Evolutionary conservation across 352 stramenopile species (phyloP), one percentile per base, ranked within the genome.

Genomic region (Globisporangium recalcitrans): DNA sequence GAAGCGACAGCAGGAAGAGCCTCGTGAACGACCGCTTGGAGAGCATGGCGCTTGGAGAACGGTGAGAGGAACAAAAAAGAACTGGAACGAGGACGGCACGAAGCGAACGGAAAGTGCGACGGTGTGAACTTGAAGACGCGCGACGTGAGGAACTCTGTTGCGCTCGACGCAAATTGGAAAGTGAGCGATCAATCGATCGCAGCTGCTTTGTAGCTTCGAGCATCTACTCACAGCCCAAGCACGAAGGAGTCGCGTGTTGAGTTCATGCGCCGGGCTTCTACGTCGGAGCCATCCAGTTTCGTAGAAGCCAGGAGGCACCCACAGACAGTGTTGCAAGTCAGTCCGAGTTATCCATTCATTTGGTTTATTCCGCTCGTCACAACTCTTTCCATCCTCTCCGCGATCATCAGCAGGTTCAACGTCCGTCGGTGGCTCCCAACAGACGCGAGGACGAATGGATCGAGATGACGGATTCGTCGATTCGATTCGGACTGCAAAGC

Each of bases 1-100:
- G 32, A 1, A 58, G 52, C 32, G 52, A 58, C 1, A 58, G 52
- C 22, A 58, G 22, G 32, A 58, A 58, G 52, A 58, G 52, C 14
- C 36, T 24, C 22, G 52, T 58, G 52, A 58, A 58, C 32, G 52
- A 58, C 0, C 32, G 32, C 52, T 24, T 48, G 32, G 52, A 49
- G 32, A 58, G n/a, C 52, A 58, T 58, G 26, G 2, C 16, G 16
- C 48, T 38, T 55, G 0, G 48, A 21, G n/a, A 14, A 44, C 4
- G 38, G 24, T 7, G 26, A 55, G 48, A 38, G 7, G 44, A 19
- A 51, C 1, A 21, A 55, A 11, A 55, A n/a, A 55, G 26, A 34
- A 38, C n/a, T 21, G n/a, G 8, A n/a, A 38, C 48, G 27, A 8
- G 24, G 24, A 38, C 16, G 26, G 48, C 16, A 38, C 26, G 13